These are phyloP conservation scores for Colletotrichum sojae DNA, from an alignment of 2,329 filamentous ascomycete species.

Conservation along the genomic window DNA sequence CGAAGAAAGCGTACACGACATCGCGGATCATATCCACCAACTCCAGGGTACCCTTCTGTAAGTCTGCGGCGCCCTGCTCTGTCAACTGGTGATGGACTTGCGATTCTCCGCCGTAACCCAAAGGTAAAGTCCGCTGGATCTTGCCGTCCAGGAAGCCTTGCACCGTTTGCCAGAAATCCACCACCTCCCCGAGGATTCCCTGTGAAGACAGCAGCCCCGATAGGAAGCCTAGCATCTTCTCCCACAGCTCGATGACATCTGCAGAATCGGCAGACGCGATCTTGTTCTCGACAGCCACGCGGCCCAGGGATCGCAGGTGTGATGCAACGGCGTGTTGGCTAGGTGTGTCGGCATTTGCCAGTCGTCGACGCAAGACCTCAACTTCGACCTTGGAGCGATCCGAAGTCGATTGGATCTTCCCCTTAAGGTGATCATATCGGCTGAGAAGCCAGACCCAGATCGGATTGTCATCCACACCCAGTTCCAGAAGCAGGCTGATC, in stretches of 20 bases:
- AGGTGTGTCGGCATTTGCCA: slow-evolving; percentile 82
- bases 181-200: slow-evolving; percentile 88
- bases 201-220: slow-evolving; percentile 80
- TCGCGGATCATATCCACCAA: slow-evolving; percentile 88
- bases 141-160: slow-evolving; percentile 91
- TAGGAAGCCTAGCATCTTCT: slow-evolving; percentile 84
- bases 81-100: slow-evolving; percentile 85
- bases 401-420: slow-evolving; percentile 83
- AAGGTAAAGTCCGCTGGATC: slow-evolving; percentile 83
- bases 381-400: slow-evolving; percentile 94
- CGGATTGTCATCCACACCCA: slow-evolving; percentile 95
- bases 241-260: slow-evolving; percentile 92
- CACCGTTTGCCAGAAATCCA: slow-evolving; percentile 95
- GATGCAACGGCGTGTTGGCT: slow-evolving; percentile 77
- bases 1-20: slow-evolving; percentile 85
- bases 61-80: slow-evolving; percentile 75
- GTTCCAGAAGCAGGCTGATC: slow-evolving; percentile 88
- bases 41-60: slow-evolving; percentile 85
- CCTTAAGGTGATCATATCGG: slow-evolving; percentile 89
- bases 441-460: slow-evolving; percentile 97
- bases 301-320: slow-evolving; percentile 81
- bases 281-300: slow-evolving; percentile 74
- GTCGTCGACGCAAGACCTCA: slow-evolving; percentile 86
- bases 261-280: slow-evolving; percentile 79
- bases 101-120: slow-evolving; percentile 86